phyloP scores from a whole-genome alignment of 1,139 yeast species.

The Lodderomyces parapsilosis region DNA sequence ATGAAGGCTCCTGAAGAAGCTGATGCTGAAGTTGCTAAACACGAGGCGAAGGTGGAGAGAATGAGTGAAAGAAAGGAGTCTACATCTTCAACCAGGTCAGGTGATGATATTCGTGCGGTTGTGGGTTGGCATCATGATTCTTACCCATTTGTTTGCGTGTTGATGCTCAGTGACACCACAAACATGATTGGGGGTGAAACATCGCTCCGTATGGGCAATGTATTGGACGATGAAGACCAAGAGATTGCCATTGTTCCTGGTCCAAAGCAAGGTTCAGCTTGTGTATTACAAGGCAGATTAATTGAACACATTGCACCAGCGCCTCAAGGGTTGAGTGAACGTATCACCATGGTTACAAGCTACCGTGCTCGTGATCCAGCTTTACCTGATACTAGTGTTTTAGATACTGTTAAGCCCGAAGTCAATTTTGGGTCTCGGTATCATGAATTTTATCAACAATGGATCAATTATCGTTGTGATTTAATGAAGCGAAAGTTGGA shows the following conservation, averaged over 20 bases:
- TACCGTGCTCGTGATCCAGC: conserved; percentile 32
- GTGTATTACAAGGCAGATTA: conserved; percentile 54
- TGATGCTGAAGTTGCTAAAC: conserved; percentile 16
- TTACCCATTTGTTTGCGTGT: conserved; percentile 62
- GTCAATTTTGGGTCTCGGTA: conserved; percentile 33
- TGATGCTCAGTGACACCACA: conserved; percentile 57
- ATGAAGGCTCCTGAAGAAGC: conserved; percentile 29
- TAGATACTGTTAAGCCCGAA: conserved; percentile 40
- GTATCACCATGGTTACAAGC: conserved; percentile 52
- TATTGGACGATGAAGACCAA: conserved; percentile 22
- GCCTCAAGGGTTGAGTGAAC: conserved; percentile 51
- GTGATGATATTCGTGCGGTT: conserved; percentile 46
- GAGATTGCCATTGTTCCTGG: conserved; percentile 47
- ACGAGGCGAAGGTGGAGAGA: conserved; percentile 3
- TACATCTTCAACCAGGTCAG: conserved; percentile 17
- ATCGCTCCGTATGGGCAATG: conserved; percentile 39
- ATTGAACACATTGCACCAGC: conserved; percentile 57
- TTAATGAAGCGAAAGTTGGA: conserved; percentile 37
- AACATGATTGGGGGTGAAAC: conserved; percentile 64
- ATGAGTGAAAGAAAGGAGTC: background rate
- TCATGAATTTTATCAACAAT: conserved; percentile 35
- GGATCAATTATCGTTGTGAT: conserved; percentile 42
- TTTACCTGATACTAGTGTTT: conserved; percentile 28
- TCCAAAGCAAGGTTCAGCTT: conserved; percentile 55
- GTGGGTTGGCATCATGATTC: conserved; percentile 63